These are phyloP conservation scores for Chrysochromulina parva DNA, from an alignment of 78 protist genomes.

Conservation along the genomic window DNA sequence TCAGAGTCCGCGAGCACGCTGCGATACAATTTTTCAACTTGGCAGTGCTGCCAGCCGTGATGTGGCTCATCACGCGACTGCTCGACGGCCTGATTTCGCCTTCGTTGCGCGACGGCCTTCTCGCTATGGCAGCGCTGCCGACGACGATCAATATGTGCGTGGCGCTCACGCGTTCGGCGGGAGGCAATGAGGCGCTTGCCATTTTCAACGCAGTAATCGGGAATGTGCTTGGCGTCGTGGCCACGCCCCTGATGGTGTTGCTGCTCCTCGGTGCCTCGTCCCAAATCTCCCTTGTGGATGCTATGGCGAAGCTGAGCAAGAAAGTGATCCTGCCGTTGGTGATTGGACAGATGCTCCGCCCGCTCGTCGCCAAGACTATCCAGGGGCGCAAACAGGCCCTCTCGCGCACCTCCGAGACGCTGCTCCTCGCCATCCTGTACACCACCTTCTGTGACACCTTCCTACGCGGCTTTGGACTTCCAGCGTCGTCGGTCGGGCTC, in stretches of 20 bases:
- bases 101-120: background rate
- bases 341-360: background rate
- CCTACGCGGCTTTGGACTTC: background rate
- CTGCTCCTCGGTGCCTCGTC: background rate
- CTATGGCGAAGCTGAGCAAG: background rate
- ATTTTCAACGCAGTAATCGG: background rate
- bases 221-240: background rate
- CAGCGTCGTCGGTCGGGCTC: background rate
- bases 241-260: background rate
- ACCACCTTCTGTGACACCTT: background rate
- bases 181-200: background rate
- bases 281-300: background rate
- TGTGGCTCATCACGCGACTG: background rate
- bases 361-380: background rate
- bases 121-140: background rate
- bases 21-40: background rate
- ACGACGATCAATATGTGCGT: slow-evolving; percentile 4
- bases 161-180: background rate
- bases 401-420: background rate
- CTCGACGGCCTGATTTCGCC: background rate
- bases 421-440: background rate
- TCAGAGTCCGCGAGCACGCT: background rate
- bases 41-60: background rate
- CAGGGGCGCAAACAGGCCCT: background rate
- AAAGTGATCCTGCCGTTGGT: background rate